Percentiles rank a stretch among this genome's conserved stretches.
phyloP scores from a whole-genome alignment of 257 asterid genomes.

The Ajuga chamaepitys region DNA sequence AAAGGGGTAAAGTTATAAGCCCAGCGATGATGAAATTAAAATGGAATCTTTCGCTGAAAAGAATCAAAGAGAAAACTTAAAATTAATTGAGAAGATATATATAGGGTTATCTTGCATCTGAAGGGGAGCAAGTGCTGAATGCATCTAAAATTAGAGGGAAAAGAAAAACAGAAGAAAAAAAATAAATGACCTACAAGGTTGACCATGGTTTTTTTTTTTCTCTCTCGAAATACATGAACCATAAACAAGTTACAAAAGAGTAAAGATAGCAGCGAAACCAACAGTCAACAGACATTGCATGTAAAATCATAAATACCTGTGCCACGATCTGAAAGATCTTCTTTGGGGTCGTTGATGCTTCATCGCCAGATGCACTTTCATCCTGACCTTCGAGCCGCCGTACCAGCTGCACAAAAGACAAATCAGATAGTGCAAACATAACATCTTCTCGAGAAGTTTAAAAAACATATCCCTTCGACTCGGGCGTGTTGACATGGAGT shows the following conservation, averaged over 20 bases:
- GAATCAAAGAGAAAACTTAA: neutral
- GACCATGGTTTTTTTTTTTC: no score
- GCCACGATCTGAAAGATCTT: slow-evolving; percentile 78
- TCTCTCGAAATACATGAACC: neutral
- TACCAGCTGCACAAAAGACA: slow-evolving; percentile 54
- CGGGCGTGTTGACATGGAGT: neutral
- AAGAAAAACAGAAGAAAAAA: neutral
- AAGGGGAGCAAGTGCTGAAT: neutral
- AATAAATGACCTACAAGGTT: neutral
- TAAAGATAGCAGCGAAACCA: slow-evolving; percentile 7
- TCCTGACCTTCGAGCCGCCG: slow-evolving; percentile 69
- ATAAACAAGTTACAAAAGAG: slow-evolving; percentile 1
- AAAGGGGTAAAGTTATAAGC: slow-evolving; percentile 12
- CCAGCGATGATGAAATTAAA: slow-evolving; percentile 1
- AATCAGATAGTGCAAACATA: slow-evolving; percentile 9
- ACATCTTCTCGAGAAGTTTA: neutral
- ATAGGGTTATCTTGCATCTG: slow-evolving; percentile 3
- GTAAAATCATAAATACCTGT: slow-evolving; percentile 41
- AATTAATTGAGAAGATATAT: neutral
- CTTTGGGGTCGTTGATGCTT: slow-evolving; percentile 63
- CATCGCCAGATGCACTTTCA: slow-evolving; percentile 58
- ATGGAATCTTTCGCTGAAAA: slow-evolving; percentile 2
- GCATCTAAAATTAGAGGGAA: neutral
- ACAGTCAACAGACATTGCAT: neutral
- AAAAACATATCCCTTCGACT: neutral